phyloP scores from a whole-genome alignment of 352 stramenopile species.

The Globisporangium nagaii region DNA sequence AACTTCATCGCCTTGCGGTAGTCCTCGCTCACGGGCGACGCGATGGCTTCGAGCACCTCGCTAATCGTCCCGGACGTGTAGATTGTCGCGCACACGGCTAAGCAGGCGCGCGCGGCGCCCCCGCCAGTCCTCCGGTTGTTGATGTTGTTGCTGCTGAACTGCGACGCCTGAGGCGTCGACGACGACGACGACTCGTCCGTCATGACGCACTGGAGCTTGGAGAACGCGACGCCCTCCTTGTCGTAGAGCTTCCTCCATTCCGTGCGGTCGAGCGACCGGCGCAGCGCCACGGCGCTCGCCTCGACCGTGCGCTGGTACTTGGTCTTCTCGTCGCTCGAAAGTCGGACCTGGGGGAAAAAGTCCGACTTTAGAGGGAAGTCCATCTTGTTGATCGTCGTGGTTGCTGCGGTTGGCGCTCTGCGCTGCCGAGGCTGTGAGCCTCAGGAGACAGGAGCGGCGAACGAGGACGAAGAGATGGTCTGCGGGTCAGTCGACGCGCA shows the following conservation, averaged over 20 bases:
- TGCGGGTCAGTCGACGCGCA: no score
- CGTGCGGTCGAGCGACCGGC: conserved; percentile 34
- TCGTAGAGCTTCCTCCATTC: conserved; percentile 58
- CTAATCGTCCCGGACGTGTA: conserved; percentile 48
- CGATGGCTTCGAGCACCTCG: conserved; percentile 62
- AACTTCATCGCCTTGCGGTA: conserved; percentile 67
- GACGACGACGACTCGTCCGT: conserved; percentile 10
- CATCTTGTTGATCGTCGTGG: conserved; percentile 21
- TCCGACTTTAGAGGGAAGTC: conserved; percentile 65
- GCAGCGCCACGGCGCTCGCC: conserved; percentile 31
- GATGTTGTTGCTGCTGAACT: conserved; percentile 5
- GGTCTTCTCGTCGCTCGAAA: conserved; percentile 38
- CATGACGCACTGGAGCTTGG: conserved; percentile 58
- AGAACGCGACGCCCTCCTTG: conserved; percentile 49
- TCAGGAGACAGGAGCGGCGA: background rate
- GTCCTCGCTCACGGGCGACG: conserved; percentile 55
- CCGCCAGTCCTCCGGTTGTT: conserved; percentile 8
- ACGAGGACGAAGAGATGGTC: background rate
- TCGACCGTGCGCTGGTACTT: conserved; percentile 42
- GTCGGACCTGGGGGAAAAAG: conserved; percentile 61
- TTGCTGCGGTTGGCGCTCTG: background rate
- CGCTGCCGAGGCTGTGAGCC: no score
- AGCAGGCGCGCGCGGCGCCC: conserved; percentile 24
- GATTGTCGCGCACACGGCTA: conserved; percentile 59
- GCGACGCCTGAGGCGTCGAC: background rate